Conservation (phyloP, 2,329 filamentous ascomycete species). For the Colletotrichum brevisporum region DNA sequence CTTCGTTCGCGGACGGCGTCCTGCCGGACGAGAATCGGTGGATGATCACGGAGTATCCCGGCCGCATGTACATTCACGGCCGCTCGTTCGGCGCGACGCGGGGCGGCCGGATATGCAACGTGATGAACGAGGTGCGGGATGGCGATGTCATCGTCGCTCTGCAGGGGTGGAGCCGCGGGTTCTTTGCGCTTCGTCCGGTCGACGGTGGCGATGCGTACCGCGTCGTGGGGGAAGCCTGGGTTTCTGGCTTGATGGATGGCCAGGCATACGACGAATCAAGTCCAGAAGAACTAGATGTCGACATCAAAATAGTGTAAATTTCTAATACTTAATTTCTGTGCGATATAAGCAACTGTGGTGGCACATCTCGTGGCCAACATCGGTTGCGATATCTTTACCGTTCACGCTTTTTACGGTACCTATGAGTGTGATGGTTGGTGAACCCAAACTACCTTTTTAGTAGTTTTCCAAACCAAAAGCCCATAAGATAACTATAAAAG, state of each 20-base stretch:
- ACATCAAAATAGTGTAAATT: background rate
- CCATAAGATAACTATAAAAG: no score
- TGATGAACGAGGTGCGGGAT: background rate
- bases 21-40: background rate
- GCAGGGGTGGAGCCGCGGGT: background rate
- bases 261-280: background rate
- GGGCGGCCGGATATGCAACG: background rate
- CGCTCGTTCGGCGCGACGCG: background rate
- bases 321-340: background rate
- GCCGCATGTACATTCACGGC: background rate
- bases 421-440: no score
- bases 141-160: background rate
- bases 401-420: no score
- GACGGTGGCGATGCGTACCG: background rate
- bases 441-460: no score
- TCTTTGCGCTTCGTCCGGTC: constrained; percentile 4
- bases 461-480: no score
- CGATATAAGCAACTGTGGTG: no score
- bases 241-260: background rate
- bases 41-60: background rate
- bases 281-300: background rate
- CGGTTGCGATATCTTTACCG: no score
- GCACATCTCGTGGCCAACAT: no score
- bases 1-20: background rate
- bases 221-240: background rate